Percentiles rank a stretch among this genome's conserved stretches.
These are phyloP conservation scores for Tuctoria greenei DNA, from an alignment of 176 grass and related monocot species.

Conservation along the genomic window DNA sequence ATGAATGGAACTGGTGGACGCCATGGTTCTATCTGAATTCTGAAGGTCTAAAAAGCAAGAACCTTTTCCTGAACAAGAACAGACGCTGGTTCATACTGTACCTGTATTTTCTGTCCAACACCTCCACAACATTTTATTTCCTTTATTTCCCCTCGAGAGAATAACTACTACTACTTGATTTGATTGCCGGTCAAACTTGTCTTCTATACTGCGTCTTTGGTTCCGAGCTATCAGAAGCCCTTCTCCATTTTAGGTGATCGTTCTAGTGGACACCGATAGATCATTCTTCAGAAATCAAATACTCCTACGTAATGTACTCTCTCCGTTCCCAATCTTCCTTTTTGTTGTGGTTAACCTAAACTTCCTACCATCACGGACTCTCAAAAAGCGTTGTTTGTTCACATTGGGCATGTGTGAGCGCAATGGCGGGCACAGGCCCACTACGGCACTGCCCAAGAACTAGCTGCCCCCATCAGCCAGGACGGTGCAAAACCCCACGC, in stretches of 20 bases:
- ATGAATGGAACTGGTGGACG: constrained; percentile 8
- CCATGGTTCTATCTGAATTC: constrained; percentile 7
- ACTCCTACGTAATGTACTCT: too few relatives aligned
- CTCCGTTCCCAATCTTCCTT: too few relatives aligned
- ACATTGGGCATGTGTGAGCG: constrained; percentile 10
- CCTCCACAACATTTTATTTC: background rate
- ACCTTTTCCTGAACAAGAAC: constrained; percentile 11
- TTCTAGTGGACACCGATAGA: background rate
- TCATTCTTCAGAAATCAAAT: background rate
- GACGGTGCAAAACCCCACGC: constrained; percentile 27
- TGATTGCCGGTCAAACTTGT: constrained; percentile 3
- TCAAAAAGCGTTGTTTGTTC: background rate
- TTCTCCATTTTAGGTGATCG: background rate
- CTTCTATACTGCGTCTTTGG: constrained; percentile 1
- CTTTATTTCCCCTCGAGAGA: background rate
- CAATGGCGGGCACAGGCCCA: constrained; percentile 22
- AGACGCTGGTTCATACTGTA: background rate
- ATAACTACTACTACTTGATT: background rate
- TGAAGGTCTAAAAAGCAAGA: constrained; percentile 15
- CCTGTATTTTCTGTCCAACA: background rate
- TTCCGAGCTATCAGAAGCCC: background rate
- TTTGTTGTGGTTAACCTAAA: constrained; percentile 9
- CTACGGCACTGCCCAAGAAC: background rate
- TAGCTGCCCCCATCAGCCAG: background rate
- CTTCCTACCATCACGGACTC: constrained; percentile 1